phyloP scores from a whole-genome alignment of 768 basidiomycete species.

The Pleurotus eryngii region DNA sequence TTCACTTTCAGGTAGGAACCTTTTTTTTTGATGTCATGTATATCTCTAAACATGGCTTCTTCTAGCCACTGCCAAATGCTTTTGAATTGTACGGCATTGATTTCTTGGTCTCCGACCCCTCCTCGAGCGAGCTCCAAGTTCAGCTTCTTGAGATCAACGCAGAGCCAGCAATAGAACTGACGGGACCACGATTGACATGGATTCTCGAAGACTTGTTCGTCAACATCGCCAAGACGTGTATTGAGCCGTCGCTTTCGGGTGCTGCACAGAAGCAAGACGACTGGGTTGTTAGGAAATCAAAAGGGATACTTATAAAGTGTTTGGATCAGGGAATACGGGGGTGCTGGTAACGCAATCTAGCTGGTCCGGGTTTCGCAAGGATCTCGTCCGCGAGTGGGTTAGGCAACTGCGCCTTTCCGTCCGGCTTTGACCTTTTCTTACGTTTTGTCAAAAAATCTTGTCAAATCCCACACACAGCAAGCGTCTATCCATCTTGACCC shows the following conservation, averaged over 20 bases:
- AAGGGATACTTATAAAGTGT: conserved; percentile 62
- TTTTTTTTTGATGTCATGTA: too few species aligned
- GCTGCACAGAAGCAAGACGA: conserved; percentile 8
- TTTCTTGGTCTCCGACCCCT: conserved; percentile 55
- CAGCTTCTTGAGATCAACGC: conserved; percentile 90
- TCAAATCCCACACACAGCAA: too few species aligned
- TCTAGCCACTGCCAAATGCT: conserved; percentile 80
- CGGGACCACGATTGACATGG: conserved; percentile 78
- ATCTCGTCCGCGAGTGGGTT: too few species aligned
- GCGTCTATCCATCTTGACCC: too few species aligned
- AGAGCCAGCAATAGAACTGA: conserved; percentile 93
- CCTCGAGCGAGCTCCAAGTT: conserved; percentile 41
- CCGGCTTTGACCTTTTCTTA: too few species aligned
- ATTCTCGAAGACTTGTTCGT: conserved; percentile 79
- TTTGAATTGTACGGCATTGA: conserved; percentile 97
- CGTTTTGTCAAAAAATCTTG: too few species aligned
- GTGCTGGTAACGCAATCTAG: background rate
- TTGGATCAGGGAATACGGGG: conserved; percentile 52
- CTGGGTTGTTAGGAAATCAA: conserved; percentile 54
- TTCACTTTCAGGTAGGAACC: conserved; percentile 75
- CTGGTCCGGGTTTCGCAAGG: too few species aligned
- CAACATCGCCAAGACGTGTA: conserved; percentile 62
- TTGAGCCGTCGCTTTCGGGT: conserved; percentile 60
- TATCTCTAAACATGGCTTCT: background rate
- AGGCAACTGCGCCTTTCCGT: too few species aligned